A percentile compares a stretch with the other conserved stretches of the same genome.
Conservation (phyloP, 2,329 filamentous ascomycete species). For the Fonsecaea pedrosoi region DNA sequence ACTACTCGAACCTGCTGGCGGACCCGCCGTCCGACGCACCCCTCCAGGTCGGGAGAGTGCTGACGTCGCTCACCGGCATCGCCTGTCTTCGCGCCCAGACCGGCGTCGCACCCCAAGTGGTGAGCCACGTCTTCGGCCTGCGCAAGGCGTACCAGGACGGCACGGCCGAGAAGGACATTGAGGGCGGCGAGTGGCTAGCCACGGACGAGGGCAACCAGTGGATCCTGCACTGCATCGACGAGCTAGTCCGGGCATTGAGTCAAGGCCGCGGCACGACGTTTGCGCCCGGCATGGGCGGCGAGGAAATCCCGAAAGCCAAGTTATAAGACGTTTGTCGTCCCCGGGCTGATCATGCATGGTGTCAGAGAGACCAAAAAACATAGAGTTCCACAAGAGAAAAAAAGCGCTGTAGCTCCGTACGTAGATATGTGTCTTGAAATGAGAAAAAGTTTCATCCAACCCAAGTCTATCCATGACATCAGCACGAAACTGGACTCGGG, state of each 20-base stretch:
- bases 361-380: not conserved
- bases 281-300: conserved; percentile 55
- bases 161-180: conserved; percentile 57
- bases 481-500: no score
- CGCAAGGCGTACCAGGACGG: conserved; percentile 77
- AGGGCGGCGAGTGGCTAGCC: conserved; percentile 66
- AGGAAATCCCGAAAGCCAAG: conserved; percentile 48
- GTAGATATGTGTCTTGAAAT: no score
- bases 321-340: conserved; percentile 13
- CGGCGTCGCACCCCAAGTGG: conserved; percentile 81
- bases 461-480: no score
- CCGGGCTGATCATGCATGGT: no score
- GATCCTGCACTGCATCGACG: conserved; percentile 68
- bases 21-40: conserved; percentile 64
- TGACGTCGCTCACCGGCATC: conserved; percentile 76
- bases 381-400: not conserved
- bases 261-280: conserved; percentile 61
- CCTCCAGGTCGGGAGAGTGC: conserved; percentile 68
- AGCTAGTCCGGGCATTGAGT: conserved; percentile 60
- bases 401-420: not conserved
- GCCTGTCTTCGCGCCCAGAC: conserved; percentile 78
- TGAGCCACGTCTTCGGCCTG: conserved; percentile 81
- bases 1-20: conserved; percentile 76
- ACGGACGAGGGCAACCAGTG: conserved; percentile 70
- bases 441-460: no score